Evolutionary conservation across 257 asterid species (phyloP).

Genomic region (Craterostigma plantagineum): DNA sequence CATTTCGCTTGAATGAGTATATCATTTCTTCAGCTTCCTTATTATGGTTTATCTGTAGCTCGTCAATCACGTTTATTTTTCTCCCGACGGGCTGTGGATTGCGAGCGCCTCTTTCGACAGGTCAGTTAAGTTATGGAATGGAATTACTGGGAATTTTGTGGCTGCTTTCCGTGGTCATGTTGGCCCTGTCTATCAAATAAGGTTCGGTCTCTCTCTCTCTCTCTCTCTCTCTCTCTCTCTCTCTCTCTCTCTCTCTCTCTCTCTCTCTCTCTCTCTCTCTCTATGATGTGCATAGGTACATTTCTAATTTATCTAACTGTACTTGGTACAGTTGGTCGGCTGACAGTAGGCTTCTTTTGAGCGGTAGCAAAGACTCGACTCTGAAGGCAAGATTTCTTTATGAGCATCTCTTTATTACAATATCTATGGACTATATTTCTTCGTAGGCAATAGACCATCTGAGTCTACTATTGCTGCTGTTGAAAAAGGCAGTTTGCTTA

Average conservation of each 20-base stretch:
- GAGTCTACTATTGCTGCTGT: too few species aligned
- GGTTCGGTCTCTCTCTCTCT: constrained; percentile 24
- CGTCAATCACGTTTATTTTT: constrained; percentile 89
- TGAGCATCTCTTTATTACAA: not conserved
- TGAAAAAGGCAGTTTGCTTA: too few species aligned
- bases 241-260: too few species aligned
- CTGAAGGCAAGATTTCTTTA: constrained; percentile 39
- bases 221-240: constrained; percentile 2
- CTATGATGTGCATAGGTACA: not conserved
- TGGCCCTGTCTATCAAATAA: constrained; percentile 90
- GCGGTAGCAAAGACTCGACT: constrained; percentile 97
- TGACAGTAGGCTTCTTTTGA: constrained; percentile 80
- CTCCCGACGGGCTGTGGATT: constrained; percentile 91
- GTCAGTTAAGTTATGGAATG: constrained; percentile 94
- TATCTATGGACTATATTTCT: not conserved
- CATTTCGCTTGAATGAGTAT: constrained; percentile 1
- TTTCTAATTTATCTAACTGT: constrained; percentile 8
- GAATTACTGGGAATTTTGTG: constrained; percentile 69
- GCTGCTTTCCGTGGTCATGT: constrained; percentile 93
- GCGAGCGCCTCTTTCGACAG: constrained; percentile 97
- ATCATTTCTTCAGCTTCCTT: constrained; percentile 2
- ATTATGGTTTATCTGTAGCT: constrained; percentile 31
- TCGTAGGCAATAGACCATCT: not conserved
- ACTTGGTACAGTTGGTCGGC: constrained; percentile 82
- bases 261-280: too few species aligned